Base-by-base conservation (phyloP, 768 basidiomycete genomes). In the Mycena rebaudengoi region DNA sequence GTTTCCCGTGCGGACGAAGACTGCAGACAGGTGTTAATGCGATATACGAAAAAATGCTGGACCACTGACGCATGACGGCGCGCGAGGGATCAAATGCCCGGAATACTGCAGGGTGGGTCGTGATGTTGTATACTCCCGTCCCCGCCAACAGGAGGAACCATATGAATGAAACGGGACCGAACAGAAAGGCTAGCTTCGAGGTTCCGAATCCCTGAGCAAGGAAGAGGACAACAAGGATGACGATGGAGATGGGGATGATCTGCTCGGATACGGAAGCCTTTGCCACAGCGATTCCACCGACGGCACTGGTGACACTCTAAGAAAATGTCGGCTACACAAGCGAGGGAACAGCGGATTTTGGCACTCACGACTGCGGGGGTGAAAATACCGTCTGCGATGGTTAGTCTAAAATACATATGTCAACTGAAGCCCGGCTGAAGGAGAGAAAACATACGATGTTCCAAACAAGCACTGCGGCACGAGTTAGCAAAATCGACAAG, bases 81-180 rank as follows among this genome's bases (percentile, higher is more conserved):
- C 89, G 79, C 11, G 87, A 89, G 0, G 89, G 89, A 67, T 91
- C 90, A 63, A 87, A 85, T 0, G 89, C 89, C 3, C 88, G 80
- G 71, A 87, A 88, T 18, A 91, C 86, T 0, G 82, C 87, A 11
- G 89, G 88, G 66, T 75, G 79, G 16, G 68, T 70, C 11, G 79
- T 81, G 50, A 88, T 83, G 66, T 91, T 91, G 76, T 80, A 80
- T 37, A 88, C 85, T 0, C 89, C 88, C 1, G 84, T 86, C 12
- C 72, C 75, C 3, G 78, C 81, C 28, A 89, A 70, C 5, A 88
- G 76, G 3, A 81, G 64, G 52, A 90, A 80, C 88, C 89, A 90
- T 6, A 87, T 45, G 58, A 80, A 79, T 0, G 88, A 82, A 49
- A 88, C 83, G 0, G 89, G 90, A 0, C 86, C 82, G 69, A 89